Evolutionary conservation across 805 yeast genomes (phyloP).

Genomic region (Hanseniaspora thailandica): DNA sequence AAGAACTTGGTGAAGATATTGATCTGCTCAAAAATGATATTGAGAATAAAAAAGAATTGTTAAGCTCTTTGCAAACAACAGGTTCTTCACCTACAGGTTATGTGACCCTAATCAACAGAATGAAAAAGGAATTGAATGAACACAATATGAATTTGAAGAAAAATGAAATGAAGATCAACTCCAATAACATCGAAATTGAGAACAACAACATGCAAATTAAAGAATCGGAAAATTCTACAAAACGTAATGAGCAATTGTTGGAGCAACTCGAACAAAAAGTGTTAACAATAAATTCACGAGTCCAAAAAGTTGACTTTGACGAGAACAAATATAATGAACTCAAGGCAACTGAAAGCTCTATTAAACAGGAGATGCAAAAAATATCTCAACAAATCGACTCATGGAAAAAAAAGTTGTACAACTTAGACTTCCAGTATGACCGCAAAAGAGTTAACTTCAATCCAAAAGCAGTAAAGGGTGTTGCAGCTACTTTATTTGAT

Average conservation of each 20-base stretch:
- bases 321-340: constrained; percentile 35
- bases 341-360: constrained; percentile 34
- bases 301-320: constrained; percentile 48
- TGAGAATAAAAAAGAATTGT: constrained; percentile 58
- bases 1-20: constrained; percentile 31
- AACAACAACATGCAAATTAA: constrained; percentile 37
- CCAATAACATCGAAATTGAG: constrained; percentile 42
- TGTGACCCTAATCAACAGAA: constrained; percentile 53
- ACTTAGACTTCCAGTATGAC: constrained; percentile 63
- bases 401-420: constrained; percentile 53
- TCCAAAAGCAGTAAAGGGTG: constrained; percentile 60
- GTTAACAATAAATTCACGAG: constrained; percentile 31
- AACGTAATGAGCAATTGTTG: constrained; percentile 34
- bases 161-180: constrained; percentile 44
- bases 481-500: constrained; percentile 74
- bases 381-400: constrained; percentile 40
- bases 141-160: constrained; percentile 48
- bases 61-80: constrained; percentile 76
- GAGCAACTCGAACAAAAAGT: constrained; percentile 33
- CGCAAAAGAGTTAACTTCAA: constrained; percentile 54
- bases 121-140: constrained; percentile 44
- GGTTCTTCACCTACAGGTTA: constrained; percentile 80
- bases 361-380: constrained; percentile 36
- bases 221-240: constrained; percentile 43
- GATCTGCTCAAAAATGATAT: constrained; percentile 37